phyloP scores from a whole-genome alignment of 2,329 filamentous ascomycete genomes.

The Colletotrichum tropicicola region DNA sequence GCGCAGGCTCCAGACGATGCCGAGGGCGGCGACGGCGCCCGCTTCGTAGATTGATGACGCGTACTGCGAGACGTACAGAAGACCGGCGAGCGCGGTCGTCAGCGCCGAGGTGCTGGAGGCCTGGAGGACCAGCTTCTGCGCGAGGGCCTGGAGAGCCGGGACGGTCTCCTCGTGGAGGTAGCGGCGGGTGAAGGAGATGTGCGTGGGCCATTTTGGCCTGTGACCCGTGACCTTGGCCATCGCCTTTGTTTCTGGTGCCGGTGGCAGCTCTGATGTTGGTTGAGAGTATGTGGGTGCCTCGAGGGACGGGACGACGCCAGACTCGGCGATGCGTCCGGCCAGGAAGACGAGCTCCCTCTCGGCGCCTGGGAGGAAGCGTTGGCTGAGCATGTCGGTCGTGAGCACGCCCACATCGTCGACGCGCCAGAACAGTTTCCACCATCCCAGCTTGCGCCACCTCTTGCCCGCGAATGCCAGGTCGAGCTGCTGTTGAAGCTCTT shows the following conservation, averaged over 20 bases:
- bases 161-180: constrained; percentile 74
- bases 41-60: constrained; percentile 67
- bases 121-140: constrained; percentile 79
- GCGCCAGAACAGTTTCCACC: constrained; percentile 97
- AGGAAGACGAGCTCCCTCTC: constrained; percentile 87
- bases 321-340: constrained; percentile 75
- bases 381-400: constrained; percentile 78
- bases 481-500: constrained; percentile 83
- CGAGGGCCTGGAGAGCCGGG: constrained; percentile 75
- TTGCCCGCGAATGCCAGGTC: constrained; percentile 79
- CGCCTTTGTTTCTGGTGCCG: background rate
- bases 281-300: constrained; percentile 42
- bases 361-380: constrained; percentile 79
- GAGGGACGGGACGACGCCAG: constrained; percentile 37
- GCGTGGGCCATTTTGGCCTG: constrained; percentile 71
- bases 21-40: constrained; percentile 68
- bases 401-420: constrained; percentile 92
- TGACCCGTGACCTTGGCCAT: constrained; percentile 24
- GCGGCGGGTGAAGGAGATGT: constrained; percentile 77
- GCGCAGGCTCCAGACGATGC: constrained; percentile 66
- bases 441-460: constrained; percentile 82
- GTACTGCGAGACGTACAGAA: constrained; percentile 65
- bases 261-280: constrained; percentile 37
- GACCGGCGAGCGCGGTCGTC: constrained; percentile 60
- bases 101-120: constrained; percentile 77